Evolutionary conservation across 192 early-diverging fungal species (phyloP).

Genomic region (Entomortierella beljakovae): DNA sequence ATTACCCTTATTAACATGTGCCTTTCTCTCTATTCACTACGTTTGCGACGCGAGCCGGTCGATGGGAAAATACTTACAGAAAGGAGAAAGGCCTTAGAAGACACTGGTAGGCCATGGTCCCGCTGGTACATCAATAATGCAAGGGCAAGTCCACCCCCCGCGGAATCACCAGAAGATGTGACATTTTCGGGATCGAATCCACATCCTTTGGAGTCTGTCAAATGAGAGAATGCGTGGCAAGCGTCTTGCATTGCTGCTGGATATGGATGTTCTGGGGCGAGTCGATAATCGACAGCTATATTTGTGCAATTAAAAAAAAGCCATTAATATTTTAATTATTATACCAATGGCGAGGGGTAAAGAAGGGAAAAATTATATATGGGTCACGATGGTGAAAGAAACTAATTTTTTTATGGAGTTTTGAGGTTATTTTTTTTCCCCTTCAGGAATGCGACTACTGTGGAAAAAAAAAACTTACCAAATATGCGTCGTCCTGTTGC

Average conservation of each 20-base stretch:
- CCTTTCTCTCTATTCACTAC: no score
- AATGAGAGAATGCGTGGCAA: slow-evolving; percentile 62
- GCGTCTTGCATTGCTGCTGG: slow-evolving; percentile 77
- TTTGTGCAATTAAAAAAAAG: no score
- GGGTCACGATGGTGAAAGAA: not conserved
- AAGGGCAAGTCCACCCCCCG: slow-evolving; percentile 76
- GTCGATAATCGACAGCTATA: slow-evolving; percentile 54
- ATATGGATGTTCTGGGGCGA: slow-evolving; percentile 58
- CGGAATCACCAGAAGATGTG: slow-evolving; percentile 74
- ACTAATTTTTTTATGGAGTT: not conserved
- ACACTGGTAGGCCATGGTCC: slow-evolving; percentile 58
- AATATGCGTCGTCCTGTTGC: slow-evolving; percentile 56
- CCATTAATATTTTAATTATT: no score
- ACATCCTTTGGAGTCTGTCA: slow-evolving; percentile 56
- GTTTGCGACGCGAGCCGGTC: no score
- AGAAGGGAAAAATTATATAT: not conserved
- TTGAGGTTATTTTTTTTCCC: not conserved
- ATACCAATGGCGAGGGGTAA: no score
- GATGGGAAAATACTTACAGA: slow-evolving; percentile 62
- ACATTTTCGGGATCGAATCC: slow-evolving; percentile 71
- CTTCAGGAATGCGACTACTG: not conserved
- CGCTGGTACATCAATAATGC: slow-evolving; percentile 70
- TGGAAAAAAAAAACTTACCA: slow-evolving; percentile 27
- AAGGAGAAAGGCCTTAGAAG: slow-evolving; percentile 68
- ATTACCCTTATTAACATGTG: no score